These are phyloP conservation scores for Gossypium mustelinum DNA, from an alignment of 345 rosid species.

Conservation along the genomic window DNA sequence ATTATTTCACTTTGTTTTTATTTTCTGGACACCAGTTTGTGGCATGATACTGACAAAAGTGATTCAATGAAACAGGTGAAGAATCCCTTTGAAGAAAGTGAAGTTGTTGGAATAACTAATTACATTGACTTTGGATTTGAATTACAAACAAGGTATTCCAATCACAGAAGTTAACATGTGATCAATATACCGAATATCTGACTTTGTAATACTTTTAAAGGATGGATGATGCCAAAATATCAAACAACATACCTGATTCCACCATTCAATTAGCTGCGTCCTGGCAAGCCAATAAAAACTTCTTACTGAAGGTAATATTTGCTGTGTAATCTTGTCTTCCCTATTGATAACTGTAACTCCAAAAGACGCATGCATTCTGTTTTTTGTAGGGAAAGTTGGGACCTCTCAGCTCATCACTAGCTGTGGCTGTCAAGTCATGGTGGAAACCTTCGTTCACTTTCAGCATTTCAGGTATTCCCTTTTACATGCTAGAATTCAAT, in stretches of 20 bases:
- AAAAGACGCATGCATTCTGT: neutral
- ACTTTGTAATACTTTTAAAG: constrained; percentile 29
- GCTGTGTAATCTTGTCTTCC: constrained; percentile 11
- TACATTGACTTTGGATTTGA: constrained; percentile 89
- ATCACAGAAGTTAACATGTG: neutral
- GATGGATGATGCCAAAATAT: constrained; percentile 47
- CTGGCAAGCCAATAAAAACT: constrained; percentile 95
- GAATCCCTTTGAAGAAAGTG: constrained; percentile 74
- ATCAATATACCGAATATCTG: constrained; percentile 16
- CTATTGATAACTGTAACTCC: neutral
- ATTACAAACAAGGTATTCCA: constrained; percentile 68
- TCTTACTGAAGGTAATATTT: constrained; percentile 63
- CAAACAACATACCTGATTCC: constrained; percentile 46
- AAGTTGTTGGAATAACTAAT: constrained; percentile 88
- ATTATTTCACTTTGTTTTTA: neutral
- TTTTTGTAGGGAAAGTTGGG: constrained; percentile 73
- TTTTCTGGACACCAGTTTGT: neutral
- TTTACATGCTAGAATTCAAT: neutral
- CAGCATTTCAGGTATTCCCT: constrained; percentile 56
- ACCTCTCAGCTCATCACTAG: constrained; percentile 63
- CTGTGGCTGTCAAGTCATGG: constrained; percentile 92
- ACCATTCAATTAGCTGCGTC: constrained; percentile 86
- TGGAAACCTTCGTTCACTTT: constrained; percentile 91
- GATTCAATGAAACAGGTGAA: constrained; percentile 55
- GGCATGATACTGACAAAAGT: constrained; percentile 14